Percentiles rank a stretch among this genome's conserved stretches.
These are phyloP conservation scores for Aspergillus sp. DNA, from an alignment of 2,329 filamentous ascomycete genomes.

Conservation along the genomic window DNA sequence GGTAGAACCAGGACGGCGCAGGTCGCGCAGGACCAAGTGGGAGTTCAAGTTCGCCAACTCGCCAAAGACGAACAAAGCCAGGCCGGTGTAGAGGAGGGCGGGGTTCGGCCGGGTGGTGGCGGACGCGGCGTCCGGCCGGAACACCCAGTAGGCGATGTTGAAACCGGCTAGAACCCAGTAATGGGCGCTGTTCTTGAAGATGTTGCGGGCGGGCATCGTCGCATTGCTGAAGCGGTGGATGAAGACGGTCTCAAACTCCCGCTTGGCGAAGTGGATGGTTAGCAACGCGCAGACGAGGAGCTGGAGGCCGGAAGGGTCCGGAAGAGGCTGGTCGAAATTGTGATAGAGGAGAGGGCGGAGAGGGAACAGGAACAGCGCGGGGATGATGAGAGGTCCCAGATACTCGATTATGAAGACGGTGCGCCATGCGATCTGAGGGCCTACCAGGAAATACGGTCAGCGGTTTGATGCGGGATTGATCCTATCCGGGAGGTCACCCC, in stretches of 20 bases:
- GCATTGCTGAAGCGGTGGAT: constrained; percentile 92
- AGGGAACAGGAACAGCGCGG: constrained; percentile 68
- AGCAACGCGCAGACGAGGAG: constrained; percentile 72
- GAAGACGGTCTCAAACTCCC: constrained; percentile 90
- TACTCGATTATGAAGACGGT: constrained; percentile 97
- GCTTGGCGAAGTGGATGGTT: constrained; percentile 84
- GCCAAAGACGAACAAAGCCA: constrained; percentile 72
- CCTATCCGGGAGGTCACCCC: constrained; percentile 21
- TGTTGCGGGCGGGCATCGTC: constrained; percentile 88
- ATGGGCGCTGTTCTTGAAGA: constrained; percentile 92
- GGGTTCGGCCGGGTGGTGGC: constrained; percentile 53
- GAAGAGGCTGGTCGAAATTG: constrained; percentile 47
- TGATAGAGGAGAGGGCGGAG: constrained; percentile 72
- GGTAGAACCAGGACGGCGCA: constrained; percentile 76
- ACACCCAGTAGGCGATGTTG: constrained; percentile 80
- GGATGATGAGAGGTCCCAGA: constrained; percentile 84
- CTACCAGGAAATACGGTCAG: constrained; percentile 46
- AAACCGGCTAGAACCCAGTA: constrained; percentile 87
- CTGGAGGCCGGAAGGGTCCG: constrained; percentile 63
- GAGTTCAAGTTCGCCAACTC: constrained; percentile 79
- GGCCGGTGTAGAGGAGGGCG: constrained; percentile 62
- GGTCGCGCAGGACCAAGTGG: constrained; percentile 73
- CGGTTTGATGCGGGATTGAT: constrained; percentile 1
- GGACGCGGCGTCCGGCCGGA: constrained; percentile 70
- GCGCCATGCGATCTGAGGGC: constrained; percentile 85